These are phyloP conservation scores for Boletellus ananas DNA, from an alignment of 768 basidiomycete genomes.

Conservation along the genomic window DNA sequence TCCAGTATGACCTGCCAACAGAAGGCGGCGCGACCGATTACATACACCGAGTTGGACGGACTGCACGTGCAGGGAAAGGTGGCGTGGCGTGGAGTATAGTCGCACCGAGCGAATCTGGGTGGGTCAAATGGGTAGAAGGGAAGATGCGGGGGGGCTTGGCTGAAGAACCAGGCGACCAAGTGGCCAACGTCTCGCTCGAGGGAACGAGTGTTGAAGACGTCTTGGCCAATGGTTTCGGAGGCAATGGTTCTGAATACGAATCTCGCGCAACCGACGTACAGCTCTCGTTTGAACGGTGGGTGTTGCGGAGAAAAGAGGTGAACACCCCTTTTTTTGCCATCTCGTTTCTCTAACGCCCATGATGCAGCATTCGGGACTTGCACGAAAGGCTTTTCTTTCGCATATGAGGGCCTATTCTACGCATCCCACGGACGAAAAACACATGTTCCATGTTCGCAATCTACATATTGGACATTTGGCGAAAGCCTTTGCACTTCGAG, in stretches of 20 bases:
- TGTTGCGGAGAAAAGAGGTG: slow-evolving; percentile 68
- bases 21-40: slow-evolving; percentile 97
- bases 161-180: slow-evolving; percentile 27
- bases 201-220: slow-evolving; percentile 67
- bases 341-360: slow-evolving; percentile 4
- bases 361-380: slow-evolving; percentile 65
- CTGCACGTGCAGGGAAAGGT: slow-evolving; percentile 92
- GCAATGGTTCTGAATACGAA: slow-evolving; percentile 76
- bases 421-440: slow-evolving; percentile 92
- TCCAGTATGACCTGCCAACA: slow-evolving; percentile 97
- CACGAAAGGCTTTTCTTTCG: slow-evolving; percentile 84
- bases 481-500: slow-evolving; percentile 87
- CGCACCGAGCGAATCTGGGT: slow-evolving; percentile 78
- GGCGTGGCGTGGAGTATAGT: slow-evolving; percentile 97
- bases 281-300: slow-evolving; percentile 93
- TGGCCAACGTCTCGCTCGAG: slow-evolving; percentile 48
- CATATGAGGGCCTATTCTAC: slow-evolving; percentile 97
- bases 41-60: slow-evolving; percentile 94
- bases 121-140: slow-evolving; percentile 86
- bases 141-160: slow-evolving; percentile 63
- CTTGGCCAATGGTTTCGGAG: slow-evolving; percentile 81
- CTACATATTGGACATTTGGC: slow-evolving; percentile 93
- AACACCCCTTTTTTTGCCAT: slow-evolving; percentile 19
- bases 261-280: slow-evolving; percentile 93
- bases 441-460: slow-evolving; percentile 93